Evolutionary conservation across 2,329 filamentous ascomycete genomes (phyloP).

Genomic region (Apiospora marii): DNA sequence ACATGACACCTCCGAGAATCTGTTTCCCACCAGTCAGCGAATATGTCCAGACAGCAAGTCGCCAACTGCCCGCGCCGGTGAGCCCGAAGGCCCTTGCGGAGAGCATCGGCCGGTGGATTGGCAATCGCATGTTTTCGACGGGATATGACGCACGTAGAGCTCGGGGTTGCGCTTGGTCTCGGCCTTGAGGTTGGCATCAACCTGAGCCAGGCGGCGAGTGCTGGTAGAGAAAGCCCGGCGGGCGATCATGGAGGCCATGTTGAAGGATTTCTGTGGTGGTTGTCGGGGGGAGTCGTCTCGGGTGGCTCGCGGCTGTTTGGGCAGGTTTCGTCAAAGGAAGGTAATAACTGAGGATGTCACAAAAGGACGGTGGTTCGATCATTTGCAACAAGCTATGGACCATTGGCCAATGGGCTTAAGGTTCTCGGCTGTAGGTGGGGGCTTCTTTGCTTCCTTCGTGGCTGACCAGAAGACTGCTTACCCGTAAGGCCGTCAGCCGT

Average conservation of each 20-base stretch:
- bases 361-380: constrained; percentile 20
- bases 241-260: constrained; percentile 65
- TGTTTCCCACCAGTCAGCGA: constrained; percentile 47
- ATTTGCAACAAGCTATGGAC: constrained; percentile 10
- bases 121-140: constrained; percentile 10
- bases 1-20: constrained; percentile 93
- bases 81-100: neutral
- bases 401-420: constrained; percentile 7
- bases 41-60: neutral
- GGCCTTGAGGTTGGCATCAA: constrained; percentile 57
- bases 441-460: neutral
- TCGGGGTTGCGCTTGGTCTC: constrained; percentile 65
- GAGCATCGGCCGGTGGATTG: neutral
- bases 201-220: constrained; percentile 55
- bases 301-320: constrained; percentile 2
- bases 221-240: constrained; percentile 64
- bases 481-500: neutral
- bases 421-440: constrained; percentile 11
- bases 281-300: constrained; percentile 3
- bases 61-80: neutral
- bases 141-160: constrained; percentile 51
- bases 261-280: constrained; percentile 28
- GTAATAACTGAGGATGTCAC: constrained; percentile 5
- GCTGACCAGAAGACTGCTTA: neutral
- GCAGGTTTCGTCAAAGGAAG: constrained; percentile 14